Evolutionary conservation across 2,329 filamentous ascomycete genomes (phyloP).

Genomic region (Arthrobotrys sinensis): DNA sequence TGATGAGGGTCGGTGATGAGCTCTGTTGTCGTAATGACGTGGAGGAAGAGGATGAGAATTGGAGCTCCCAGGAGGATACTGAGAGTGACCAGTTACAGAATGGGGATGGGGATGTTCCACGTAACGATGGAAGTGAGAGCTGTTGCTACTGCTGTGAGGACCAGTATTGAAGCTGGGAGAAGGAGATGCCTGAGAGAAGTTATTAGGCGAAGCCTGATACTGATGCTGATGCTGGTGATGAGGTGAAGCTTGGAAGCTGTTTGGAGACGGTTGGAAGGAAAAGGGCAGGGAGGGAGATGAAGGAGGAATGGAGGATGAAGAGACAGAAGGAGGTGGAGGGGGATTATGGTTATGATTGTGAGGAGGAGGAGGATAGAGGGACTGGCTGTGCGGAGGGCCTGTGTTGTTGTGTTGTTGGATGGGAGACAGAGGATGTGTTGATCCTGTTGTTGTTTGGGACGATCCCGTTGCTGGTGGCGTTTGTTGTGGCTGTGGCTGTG

Average conservation of each 20-base stretch:
- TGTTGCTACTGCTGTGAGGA: not conserved
- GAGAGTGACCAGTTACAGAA: conserved; percentile 21
- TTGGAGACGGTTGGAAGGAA: conserved; percentile 3
- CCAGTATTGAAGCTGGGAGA: conserved; percentile 9
- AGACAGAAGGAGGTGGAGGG: conserved; percentile 1
- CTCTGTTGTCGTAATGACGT: conserved; percentile 22
- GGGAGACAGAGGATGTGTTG: conserved; percentile 37
- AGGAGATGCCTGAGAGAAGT: conserved; percentile 6
- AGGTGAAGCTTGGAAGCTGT: conserved; percentile 27
- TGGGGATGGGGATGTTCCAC: conserved; percentile 31
- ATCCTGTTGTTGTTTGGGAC: conserved; percentile 19
- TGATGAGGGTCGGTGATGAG: conserved; percentile 2
- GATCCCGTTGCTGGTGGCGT: not conserved
- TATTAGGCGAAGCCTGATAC: conserved; percentile 24
- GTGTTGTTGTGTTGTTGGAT: conserved; percentile 30
- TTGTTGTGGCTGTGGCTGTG: conserved; percentile 18
- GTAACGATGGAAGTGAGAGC: conserved; percentile 30
- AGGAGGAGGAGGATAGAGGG: not conserved
- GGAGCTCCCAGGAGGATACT: conserved; percentile 33
- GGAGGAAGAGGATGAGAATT: conserved; percentile 26
- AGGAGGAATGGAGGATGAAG: conserved; percentile 7
- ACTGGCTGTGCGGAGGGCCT: not conserved
- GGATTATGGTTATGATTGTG: conserved; percentile 12
- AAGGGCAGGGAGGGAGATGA: conserved; percentile 11
- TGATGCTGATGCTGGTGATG: conserved; percentile 16